Conservation (phyloP, 352 stramenopile species). For the Pythium folliculosum region DNA sequence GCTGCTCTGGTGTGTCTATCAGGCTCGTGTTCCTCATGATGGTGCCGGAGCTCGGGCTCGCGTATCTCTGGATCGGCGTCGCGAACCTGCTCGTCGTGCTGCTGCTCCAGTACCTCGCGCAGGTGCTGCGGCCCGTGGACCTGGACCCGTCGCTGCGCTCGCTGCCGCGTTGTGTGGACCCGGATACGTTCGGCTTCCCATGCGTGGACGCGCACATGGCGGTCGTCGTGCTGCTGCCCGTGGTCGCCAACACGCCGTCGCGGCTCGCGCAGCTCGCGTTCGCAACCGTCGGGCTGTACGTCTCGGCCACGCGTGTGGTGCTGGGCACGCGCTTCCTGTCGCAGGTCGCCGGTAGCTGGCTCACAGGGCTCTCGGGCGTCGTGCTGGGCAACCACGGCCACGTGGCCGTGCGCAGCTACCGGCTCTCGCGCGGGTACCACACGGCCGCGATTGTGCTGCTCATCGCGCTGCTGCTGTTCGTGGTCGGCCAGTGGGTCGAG, state of each 20-base stretch:
- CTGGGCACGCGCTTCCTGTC: constrained; percentile 53
- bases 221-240: constrained; percentile 63
- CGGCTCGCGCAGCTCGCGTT: constrained; percentile 29
- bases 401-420: constrained; percentile 45
- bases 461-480: constrained; percentile 49
- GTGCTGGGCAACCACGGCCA: constrained; percentile 64
- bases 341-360: constrained; percentile 62
- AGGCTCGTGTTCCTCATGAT: constrained; percentile 71
- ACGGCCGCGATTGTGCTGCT: constrained; percentile 47
- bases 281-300: constrained; percentile 33
- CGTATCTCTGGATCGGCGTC: constrained; percentile 70
- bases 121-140: constrained; percentile 56
- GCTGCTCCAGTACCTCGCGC: constrained; percentile 46
- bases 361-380: constrained; percentile 57
- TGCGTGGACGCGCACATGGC: constrained; percentile 80
- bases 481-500: constrained; percentile 68
- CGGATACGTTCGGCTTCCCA: constrained; percentile 57
- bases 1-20: background rate
- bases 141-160: constrained; percentile 26
- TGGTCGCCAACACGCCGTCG: constrained; percentile 45
- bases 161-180: constrained; percentile 37
- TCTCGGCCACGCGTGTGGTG: constrained; percentile 39
- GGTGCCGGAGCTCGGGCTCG: constrained; percentile 54
- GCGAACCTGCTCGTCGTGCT: constrained; percentile 56
- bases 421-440: constrained; percentile 46